Conservation (phyloP, 371 early-diverging fungal genomes). For the Rhizopus delemar region DNA sequence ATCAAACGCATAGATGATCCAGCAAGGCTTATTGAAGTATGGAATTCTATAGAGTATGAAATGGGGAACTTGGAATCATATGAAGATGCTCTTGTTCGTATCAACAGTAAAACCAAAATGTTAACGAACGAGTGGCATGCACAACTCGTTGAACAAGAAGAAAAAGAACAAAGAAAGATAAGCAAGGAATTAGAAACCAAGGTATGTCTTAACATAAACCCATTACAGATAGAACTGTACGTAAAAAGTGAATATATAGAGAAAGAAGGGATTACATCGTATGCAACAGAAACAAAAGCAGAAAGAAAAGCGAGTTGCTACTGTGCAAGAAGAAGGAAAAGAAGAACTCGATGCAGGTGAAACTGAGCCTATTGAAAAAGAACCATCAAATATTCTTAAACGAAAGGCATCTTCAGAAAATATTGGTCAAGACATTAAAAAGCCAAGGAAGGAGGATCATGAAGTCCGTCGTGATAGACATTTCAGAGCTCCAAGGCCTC, state of each 20-base stretch:
- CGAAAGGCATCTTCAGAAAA: constrained; percentile 16
- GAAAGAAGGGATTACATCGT: constrained; percentile 35
- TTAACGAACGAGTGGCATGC: constrained; percentile 37
- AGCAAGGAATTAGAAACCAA: constrained; percentile 10
- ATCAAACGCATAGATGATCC: constrained; percentile 48
- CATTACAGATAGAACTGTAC: not conserved
- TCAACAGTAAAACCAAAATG: constrained; percentile 28
- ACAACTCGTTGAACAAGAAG: constrained; percentile 4
- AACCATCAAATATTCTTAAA: constrained; percentile 5
- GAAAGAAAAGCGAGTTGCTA: constrained; percentile 6
- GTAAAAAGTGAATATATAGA: constrained; percentile 17
- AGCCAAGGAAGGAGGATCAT: constrained; percentile 6
- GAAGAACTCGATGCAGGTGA: not conserved
- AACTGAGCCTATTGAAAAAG: not conserved
- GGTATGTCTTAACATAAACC: not conserved
- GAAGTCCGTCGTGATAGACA: not conserved
- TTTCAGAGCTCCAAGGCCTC: constrained; percentile 9
- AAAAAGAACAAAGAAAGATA: not conserved
- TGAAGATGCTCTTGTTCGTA: constrained; percentile 28
- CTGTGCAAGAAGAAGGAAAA: not conserved
- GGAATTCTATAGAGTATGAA: constrained; percentile 53
- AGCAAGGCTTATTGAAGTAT: constrained; percentile 52
- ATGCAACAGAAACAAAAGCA: constrained; percentile 20
- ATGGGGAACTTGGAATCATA: constrained; percentile 38
- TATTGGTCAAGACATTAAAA: constrained; percentile 2